Evolutionary conservation across 768 basidiomycete genomes (phyloP).

Genomic region (Xerocomellus amylosporus): DNA sequence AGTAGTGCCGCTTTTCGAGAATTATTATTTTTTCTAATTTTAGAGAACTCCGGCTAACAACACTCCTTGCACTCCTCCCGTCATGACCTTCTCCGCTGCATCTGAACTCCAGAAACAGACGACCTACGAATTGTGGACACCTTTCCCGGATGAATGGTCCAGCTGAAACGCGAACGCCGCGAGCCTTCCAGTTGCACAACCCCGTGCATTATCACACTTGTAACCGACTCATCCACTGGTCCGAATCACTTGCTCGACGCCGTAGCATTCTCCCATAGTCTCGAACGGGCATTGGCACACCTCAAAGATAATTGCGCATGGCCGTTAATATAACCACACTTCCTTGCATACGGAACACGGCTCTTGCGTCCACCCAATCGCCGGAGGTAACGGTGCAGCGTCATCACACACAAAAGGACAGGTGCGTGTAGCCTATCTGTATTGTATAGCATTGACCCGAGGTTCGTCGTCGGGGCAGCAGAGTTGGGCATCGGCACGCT

Average conservation of each 20-base stretch:
- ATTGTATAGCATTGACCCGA: constrained; percentile 1
- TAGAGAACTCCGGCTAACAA: constrained; percentile 29
- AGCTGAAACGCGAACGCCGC: not conserved
- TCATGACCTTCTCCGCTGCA: constrained; percentile 21
- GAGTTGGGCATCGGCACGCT: constrained; percentile 2
- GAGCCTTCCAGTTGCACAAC: not conserved
- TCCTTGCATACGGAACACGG: constrained; percentile 14
- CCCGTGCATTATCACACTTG: constrained; percentile 9
- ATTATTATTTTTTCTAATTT: constrained; percentile 32
- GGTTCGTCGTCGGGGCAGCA: not conserved
- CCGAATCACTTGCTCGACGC: constrained; percentile 2
- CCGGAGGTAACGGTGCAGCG: constrained; percentile 10
- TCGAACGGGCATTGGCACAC: constrained; percentile 2
- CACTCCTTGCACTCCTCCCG: constrained; percentile 27
- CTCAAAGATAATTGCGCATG: constrained; percentile 7
- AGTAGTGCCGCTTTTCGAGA: constrained; percentile 26
- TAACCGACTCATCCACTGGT: not conserved
- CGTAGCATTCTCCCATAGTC: not conserved
- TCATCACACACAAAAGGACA: not conserved
- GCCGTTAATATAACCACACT: constrained; percentile 24
- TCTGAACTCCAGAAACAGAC: constrained; percentile 6
- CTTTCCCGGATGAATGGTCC: constrained; percentile 2
- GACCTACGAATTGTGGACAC: not conserved
- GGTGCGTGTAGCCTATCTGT: constrained; percentile 12
- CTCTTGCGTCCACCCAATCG: constrained; percentile 23